Conservation (phyloP, 805 yeast species). For the Cyberlindnera maritima region DNA sequence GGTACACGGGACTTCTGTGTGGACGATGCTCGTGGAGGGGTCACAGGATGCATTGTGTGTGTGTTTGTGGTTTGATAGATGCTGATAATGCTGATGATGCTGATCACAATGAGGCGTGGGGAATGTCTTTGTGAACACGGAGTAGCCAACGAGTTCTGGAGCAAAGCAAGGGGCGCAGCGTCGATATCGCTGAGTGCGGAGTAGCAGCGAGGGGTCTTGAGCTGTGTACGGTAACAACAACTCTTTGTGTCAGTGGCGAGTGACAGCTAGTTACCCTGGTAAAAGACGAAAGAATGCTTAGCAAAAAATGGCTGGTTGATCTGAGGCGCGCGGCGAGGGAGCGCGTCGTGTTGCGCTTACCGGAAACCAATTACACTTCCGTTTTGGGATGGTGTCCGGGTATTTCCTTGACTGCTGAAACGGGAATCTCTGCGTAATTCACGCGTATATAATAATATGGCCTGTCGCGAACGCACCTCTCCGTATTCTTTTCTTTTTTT, state of each 20-base stretch:
- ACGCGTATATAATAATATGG: not conserved
- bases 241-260: too few relatives aligned
- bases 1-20: constrained; percentile 13
- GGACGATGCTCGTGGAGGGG: constrained; percentile 22
- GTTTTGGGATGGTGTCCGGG: constrained; percentile 5
- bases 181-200: too few relatives aligned
- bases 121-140: too few relatives aligned
- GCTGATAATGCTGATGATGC: not conserved
- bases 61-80: too few relatives aligned
- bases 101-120: not conserved
- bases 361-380: constrained; percentile 10
- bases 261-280: not conserved
- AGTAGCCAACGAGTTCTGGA: not conserved
- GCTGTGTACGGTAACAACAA: not conserved
- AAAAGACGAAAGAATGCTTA: not conserved
- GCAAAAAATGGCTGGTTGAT: constrained; percentile 14
- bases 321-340: not conserved
- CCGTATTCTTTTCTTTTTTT: too few relatives aligned
- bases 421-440: not conserved
- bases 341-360: constrained; percentile 8
- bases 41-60: constrained; percentile 21
- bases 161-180: too few relatives aligned
- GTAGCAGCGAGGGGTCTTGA: too few relatives aligned
- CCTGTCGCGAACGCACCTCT: not conserved
- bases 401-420: not conserved